Base-by-base conservation (phyloP, 2,329 filamentous ascomycete species). In the Xylogone sp. region DNA sequence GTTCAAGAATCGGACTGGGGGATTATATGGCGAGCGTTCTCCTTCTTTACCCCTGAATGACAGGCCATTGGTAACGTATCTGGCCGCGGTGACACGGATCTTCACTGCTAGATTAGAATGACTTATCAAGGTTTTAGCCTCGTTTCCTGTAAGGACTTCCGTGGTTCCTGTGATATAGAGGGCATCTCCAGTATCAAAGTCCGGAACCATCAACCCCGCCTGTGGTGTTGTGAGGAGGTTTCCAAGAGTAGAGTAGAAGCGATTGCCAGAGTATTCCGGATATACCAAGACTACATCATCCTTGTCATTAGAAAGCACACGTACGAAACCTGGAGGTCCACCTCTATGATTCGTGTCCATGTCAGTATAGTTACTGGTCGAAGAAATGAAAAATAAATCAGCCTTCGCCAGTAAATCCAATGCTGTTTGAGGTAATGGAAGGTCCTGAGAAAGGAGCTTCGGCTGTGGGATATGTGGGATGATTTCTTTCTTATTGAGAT, bases 331-430 rank as follows among this genome's bases (percentile, higher is more conserved):
- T 1, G 76, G 74, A 1, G 83, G 76, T 0, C 90, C 90, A 34
- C 90, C 90, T 5, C 90, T 82, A 61, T 90, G 82, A 63, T 95
- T 96, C 6, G 86, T 88, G 66, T 95, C 90, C 90, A 95, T 95
- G 50, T 83, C 82, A 13, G 72, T 67, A 4, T 68, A 63, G 13
- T 80, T 76, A 60, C 86, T 76, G 1, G 79, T 79, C 19, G 82
- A 88, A 18, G 88, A 85, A 39, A 96, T 71, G 69, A 96, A 95
- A 67, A 96, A 84, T 59, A 91, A 75, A 64, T 95, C 90, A 2
- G 86, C 79, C 55, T 77, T 76, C 1, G 66, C 63, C 16, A 95
- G 70, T 24, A 94, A 63, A 7, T 77, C 71, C 0, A 61, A n/a
- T 16, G 63, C 65, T 45, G 46, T 31, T 34, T 58, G 51, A 12